Conservation (phyloP, 1,139 yeast species). For the Pichia kudriavzevii region DNA sequence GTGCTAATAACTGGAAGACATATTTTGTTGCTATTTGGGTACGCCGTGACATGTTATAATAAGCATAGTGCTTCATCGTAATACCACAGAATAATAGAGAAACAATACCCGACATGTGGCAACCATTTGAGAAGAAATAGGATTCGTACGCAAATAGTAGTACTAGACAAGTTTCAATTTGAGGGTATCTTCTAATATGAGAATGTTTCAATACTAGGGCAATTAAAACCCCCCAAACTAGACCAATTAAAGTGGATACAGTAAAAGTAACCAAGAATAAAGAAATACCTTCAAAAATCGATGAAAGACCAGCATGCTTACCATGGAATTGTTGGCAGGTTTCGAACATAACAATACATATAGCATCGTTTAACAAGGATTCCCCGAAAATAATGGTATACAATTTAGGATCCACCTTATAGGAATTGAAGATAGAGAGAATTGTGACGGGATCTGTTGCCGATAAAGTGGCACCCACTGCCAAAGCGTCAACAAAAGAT, state of each 20-base stretch:
- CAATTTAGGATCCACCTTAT: slow-evolving; percentile 94
- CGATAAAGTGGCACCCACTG: slow-evolving; percentile 94
- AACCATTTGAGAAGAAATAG: slow-evolving; percentile 95
- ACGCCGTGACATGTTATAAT: slow-evolving; percentile 93
- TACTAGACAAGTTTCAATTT: slow-evolving; percentile 91
- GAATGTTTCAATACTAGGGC: slow-evolving; percentile 89
- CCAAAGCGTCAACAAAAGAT: slow-evolving; percentile 91
- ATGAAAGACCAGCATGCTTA: slow-evolving; percentile 63
- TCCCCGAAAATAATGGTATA: slow-evolving; percentile 98
- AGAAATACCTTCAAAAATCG: slow-evolving; percentile 89
- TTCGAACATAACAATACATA: slow-evolving; percentile 97
- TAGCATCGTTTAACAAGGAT: slow-evolving; percentile 90
- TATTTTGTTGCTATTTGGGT: slow-evolving; percentile 96
- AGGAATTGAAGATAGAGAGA: slow-evolving; percentile 90
- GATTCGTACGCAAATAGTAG: slow-evolving; percentile 90
- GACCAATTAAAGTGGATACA: slow-evolving; percentile 86
- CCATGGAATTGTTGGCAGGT: slow-evolving; percentile 97
- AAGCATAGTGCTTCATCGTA: slow-evolving; percentile 93
- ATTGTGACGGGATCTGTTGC: slow-evolving; percentile 99
- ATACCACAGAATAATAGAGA: slow-evolving; percentile 93
- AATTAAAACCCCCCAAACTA: slow-evolving; percentile 76
- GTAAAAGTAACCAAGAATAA: slow-evolving; percentile 90
- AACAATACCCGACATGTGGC: slow-evolving; percentile 98
- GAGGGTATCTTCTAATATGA: slow-evolving; percentile 88
- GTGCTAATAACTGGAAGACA: slow-evolving; percentile 88